These are phyloP conservation scores for Suillus clintonianus DNA, from an alignment of 768 basidiomycete genomes.

Conservation along the genomic window DNA sequence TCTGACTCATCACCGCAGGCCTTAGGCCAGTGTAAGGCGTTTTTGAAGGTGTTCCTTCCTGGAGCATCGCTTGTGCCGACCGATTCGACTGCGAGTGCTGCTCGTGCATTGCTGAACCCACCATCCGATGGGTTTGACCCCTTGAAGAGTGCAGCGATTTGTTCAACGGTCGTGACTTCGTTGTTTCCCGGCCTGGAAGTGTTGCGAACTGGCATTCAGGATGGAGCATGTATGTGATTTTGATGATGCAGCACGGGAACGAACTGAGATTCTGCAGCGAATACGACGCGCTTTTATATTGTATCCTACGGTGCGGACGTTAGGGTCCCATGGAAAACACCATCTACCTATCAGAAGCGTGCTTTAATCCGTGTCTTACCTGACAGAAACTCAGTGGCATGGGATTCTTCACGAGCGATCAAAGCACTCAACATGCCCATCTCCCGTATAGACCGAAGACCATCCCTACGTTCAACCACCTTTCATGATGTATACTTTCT, in stretches of 20 bases:
- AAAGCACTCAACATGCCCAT: slow-evolving; percentile 44
- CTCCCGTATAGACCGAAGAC: slow-evolving; percentile 65
- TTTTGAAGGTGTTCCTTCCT: slow-evolving; percentile 56
- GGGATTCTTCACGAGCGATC: slow-evolving; percentile 26
- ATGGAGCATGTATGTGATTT: slow-evolving; percentile 31
- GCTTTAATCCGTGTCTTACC: slow-evolving; percentile 42
- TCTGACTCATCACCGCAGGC: slow-evolving; percentile 46
- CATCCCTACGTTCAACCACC: slow-evolving; percentile 43
- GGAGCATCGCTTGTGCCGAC: slow-evolving; percentile 52
- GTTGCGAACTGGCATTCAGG: slow-evolving; percentile 64
- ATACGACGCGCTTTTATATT: slow-evolving; percentile 72
- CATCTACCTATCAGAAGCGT: slow-evolving; percentile 21
- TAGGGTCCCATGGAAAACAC: slow-evolving; percentile 27
- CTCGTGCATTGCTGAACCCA: slow-evolving; percentile 39
- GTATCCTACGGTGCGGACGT: slow-evolving; percentile 41
- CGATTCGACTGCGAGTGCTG: slow-evolving; percentile 76
- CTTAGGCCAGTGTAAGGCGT: slow-evolving; percentile 74
- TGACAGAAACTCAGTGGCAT: neutral
- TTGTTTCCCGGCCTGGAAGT: slow-evolving; percentile 65
- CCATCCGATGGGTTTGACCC: slow-evolving; percentile 41
- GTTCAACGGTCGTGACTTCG: slow-evolving; percentile 62
- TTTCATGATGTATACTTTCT: slow-evolving; percentile 68
- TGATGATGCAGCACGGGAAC: neutral
- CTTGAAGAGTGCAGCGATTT: slow-evolving; percentile 67
- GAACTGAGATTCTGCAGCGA: slow-evolving; percentile 41